phyloP scores from a whole-genome alignment of 2,329 filamentous ascomycete genomes.

The Ophiocordyceps camponoti-floridani region DNA sequence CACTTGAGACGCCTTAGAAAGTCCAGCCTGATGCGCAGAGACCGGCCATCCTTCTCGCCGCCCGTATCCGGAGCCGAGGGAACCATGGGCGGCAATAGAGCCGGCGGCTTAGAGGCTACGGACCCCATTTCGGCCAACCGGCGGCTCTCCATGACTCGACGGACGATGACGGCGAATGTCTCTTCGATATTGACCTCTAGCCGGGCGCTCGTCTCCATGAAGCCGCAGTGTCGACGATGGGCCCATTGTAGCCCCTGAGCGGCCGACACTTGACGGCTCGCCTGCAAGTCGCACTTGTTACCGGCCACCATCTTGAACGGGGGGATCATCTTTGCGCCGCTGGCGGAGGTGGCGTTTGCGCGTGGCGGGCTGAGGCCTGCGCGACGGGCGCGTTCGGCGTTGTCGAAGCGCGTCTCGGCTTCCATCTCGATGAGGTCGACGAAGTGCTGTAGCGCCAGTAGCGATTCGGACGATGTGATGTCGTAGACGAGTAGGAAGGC shows the following conservation, averaged over 20 bases:
- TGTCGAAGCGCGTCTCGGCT: slow-evolving; percentile 49
- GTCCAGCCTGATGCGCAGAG: slow-evolving; percentile 17
- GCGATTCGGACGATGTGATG: slow-evolving; percentile 52
- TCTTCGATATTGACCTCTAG: slow-evolving; percentile 81
- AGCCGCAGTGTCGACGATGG: slow-evolving; percentile 52
- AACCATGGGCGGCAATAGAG: slow-evolving; percentile 33
- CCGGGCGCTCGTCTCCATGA: slow-evolving; percentile 77
- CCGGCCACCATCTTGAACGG: slow-evolving; percentile 72
- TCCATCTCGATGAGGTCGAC: slow-evolving; percentile 75
- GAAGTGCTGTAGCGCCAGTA: slow-evolving; percentile 60
- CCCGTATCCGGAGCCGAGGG: slow-evolving; percentile 25
- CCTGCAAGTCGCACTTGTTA: slow-evolving; percentile 71
- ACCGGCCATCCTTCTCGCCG: slow-evolving; percentile 18
- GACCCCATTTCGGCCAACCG: slow-evolving; percentile 23
- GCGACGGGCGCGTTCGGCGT: slow-evolving; percentile 32
- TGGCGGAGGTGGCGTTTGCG: slow-evolving; percentile 12
- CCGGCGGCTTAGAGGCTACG: slow-evolving; percentile 22
- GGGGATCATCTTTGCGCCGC: slow-evolving; percentile 33
- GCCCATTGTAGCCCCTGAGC: slow-evolving; percentile 63
- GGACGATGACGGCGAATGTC: slow-evolving; percentile 58
- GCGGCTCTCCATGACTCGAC: slow-evolving; percentile 41
- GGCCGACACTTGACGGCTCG: slow-evolving; percentile 49
- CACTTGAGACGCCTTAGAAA: slow-evolving; percentile 40
- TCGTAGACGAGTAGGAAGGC: slow-evolving; percentile 80
- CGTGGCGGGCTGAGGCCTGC: slow-evolving; percentile 18